Base-by-base conservation (phyloP, 1,284 basidiomycete genomes). In the Ustilago xerochloae region DNA sequence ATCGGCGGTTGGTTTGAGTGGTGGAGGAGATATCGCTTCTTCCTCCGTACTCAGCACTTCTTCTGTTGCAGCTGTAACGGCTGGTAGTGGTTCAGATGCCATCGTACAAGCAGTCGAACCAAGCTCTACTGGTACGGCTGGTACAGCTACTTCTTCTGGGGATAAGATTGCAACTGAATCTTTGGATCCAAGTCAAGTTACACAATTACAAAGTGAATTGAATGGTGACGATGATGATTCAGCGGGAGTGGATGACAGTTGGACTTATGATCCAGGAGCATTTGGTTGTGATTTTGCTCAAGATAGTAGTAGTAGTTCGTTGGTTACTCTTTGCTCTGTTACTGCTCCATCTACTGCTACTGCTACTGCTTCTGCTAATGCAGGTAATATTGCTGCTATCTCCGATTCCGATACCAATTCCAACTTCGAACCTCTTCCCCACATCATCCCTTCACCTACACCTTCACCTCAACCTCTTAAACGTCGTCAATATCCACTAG, bases 261-360 rank as follows among this genome's bases (percentile, higher is more conserved):
- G 63, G 63, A 67, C 66, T 3, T 67, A 61, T 36, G 55, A 58
- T 18, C 59, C 66, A 1, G 73, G 73, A n/a, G 73, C 73, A 2
- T 71, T 56, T 24, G 73, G 73, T 0, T 75, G 68, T 13, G 53
- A 60, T 0, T 64, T 71, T 10, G 32, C n/a, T n/a, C n/a, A n/a
- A n/a, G n/a, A n/a, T n/a, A n/a, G 18, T 9, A 36, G 30, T 9
- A 56, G 56, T 33, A 33, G 41, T 1, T 58, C 62, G 13, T 53
- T 51, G 4, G 68, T 64, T n/a, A 63, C 59, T 1, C 30, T 72
- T 8, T 75, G 73, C 55, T 56, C 54, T 32, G 63, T 64, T 24
- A 51, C 29, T 41, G 57, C 48, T 15, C 35, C 61, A 13, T 24
- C 50, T 16, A n/a, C 60, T 8, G 32, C 63, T 15, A 33, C 57